phyloP scores from a whole-genome alignment of 306 rosid genomes.

The Rosa chinensis region DNA sequence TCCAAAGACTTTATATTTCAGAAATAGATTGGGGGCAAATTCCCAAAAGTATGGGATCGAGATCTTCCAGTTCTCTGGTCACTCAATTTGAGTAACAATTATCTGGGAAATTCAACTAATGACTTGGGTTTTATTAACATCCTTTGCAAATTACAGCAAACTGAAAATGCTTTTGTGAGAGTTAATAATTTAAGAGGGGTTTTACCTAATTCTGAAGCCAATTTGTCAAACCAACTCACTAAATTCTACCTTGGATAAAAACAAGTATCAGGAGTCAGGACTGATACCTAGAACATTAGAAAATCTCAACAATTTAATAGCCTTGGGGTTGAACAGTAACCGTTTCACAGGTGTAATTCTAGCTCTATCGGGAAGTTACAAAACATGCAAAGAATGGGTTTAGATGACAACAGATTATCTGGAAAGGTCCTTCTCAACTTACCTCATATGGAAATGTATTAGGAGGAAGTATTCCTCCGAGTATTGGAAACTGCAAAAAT shows the following conservation, averaged over 20 bases:
- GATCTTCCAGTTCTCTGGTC: too few relatives aligned
- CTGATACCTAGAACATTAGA: conserved; percentile 25
- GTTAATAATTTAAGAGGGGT: conserved; percentile 36
- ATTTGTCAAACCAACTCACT: conserved; percentile 31
- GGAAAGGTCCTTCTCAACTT: conserved; percentile 15
- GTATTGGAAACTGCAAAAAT: conserved; percentile 14
- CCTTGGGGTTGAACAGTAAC: not conserved
- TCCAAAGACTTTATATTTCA: too few relatives aligned
- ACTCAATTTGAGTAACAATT: too few relatives aligned
- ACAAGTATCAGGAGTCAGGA: conserved; percentile 28
- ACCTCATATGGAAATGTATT: conserved; percentile 13
- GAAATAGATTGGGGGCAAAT: conserved; percentile 21
- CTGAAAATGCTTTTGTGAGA: not conserved
- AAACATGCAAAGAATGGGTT: not conserved
- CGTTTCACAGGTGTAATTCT: conserved; percentile 32
- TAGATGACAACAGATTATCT: conserved; percentile 19
- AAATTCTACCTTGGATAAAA: not conserved
- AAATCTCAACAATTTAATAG: conserved; percentile 17
- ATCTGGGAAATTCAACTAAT: conserved; percentile 31
- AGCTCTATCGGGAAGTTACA: conserved; percentile 22
- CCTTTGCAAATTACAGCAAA: conserved; percentile 31
- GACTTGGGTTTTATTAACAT: conserved; percentile 32
- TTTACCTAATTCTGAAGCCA: conserved; percentile 30
- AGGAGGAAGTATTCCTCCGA: conserved; percentile 36
- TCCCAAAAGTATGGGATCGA: conserved; percentile 20